A percentile compares a stretch with the other conserved stretches of the same genome.
Conservation (phyloP, 495 filamentous ascomycete genomes). For the Copromyces sp. region DNA sequence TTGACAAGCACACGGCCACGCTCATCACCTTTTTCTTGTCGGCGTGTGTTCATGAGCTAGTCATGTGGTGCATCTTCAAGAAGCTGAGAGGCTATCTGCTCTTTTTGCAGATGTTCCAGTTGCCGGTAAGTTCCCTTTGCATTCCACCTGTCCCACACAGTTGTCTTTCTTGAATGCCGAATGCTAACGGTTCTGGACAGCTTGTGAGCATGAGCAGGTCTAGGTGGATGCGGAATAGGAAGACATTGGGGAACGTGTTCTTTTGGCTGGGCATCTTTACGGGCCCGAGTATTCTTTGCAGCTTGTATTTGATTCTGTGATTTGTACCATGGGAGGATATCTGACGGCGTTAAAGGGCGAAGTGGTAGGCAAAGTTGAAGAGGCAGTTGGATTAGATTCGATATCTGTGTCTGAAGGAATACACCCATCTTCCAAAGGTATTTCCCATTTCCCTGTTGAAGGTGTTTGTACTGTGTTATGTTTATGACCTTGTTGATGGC, state of each 20-base stretch:
- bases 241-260: constrained; percentile 56
- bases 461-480: background rate
- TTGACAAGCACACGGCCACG: constrained; percentile 59
- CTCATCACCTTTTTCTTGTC: constrained; percentile 63
- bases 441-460: background rate
- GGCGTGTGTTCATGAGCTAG: constrained; percentile 60
- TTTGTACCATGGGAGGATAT: background rate
- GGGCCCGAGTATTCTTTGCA: constrained; percentile 61
- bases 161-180: background rate
- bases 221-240: constrained; percentile 46
- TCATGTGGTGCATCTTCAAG: constrained; percentile 71
- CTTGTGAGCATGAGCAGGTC: constrained; percentile 54
- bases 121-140: constrained; percentile 34
- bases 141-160: background rate
- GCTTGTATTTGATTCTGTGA: constrained; percentile 59
- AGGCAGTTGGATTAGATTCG: background rate
- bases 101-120: constrained; percentile 57
- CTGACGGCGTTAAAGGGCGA: background rate
- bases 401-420: background rate
- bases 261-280: constrained; percentile 68
- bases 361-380: background rate
- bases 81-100: constrained; percentile 66
- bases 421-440: background rate
- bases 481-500: background rate
- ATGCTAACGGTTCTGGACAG: constrained; percentile 8